phyloP scores from a whole-genome alignment of 129 eudicot species.

The Centrapalus pauciflorus region DNA sequence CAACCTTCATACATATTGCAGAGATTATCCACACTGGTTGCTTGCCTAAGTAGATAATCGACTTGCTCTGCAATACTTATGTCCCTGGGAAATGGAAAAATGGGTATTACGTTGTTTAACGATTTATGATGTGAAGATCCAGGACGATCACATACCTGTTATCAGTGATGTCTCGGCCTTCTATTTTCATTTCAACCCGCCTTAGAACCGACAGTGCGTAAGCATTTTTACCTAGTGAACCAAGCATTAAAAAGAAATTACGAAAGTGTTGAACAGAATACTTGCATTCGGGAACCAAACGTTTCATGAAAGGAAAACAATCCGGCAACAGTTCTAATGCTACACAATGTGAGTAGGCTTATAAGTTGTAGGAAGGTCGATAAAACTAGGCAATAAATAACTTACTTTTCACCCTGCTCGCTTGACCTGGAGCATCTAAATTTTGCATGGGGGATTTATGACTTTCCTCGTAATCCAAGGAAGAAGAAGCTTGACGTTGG shows the following conservation, averaged over 20 bases:
- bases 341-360: background rate
- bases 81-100: constrained; percentile 44
- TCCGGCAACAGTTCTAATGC: background rate
- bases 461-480: constrained; percentile 32
- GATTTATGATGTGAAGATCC: background rate
- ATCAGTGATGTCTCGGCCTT: constrained; percentile 79
- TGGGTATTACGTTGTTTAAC: background rate
- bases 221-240: constrained; percentile 67
- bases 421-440: constrained; percentile 40
- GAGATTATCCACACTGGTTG: constrained; percentile 88
- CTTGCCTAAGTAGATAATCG: constrained; percentile 89
- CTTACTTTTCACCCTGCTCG: constrained; percentile 52
- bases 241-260: background rate
- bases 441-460: constrained; percentile 37
- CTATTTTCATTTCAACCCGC: constrained; percentile 91
- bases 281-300: background rate
- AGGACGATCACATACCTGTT: constrained; percentile 52
- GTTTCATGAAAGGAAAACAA: background rate
- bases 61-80: constrained; percentile 80
- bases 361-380: no score
- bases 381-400: no score
- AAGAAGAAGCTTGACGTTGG: constrained; percentile 28
- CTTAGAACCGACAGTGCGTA: constrained; percentile 88
- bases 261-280: background rate
- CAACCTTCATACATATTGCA: constrained; percentile 99